These are phyloP conservation scores for Pseudocercospora pini-densiflorae DNA, from an alignment of 2,329 filamentous ascomycete genomes.

Conservation along the genomic window DNA sequence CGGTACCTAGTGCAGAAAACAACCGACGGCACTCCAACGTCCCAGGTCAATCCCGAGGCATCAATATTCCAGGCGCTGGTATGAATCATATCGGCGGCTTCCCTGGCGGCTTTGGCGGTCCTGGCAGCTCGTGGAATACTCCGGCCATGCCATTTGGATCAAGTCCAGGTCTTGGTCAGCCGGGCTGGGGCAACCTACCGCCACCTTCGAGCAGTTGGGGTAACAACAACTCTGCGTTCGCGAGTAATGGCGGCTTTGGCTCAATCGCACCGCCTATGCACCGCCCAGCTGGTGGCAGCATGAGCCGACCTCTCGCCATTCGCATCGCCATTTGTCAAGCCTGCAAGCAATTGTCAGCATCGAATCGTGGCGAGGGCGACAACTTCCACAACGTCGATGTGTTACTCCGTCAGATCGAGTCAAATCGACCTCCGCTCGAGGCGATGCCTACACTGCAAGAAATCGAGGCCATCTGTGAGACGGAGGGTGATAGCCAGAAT, in stretches of 20 bases:
- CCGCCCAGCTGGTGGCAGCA: constrained; percentile 31
- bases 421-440: constrained; percentile 64
- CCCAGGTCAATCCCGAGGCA: constrained; percentile 33
- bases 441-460: constrained; percentile 65
- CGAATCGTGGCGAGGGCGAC: constrained; percentile 50
- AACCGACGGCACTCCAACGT: constrained; percentile 45
- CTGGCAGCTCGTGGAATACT: constrained; percentile 49
- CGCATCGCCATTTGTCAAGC: constrained; percentile 77
- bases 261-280: constrained; percentile 47
- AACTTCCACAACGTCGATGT: constrained; percentile 72
- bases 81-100: constrained; percentile 37
- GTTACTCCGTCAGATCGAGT: constrained; percentile 67
- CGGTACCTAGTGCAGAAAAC: constrained; percentile 56
- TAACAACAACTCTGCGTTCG: constrained; percentile 53
- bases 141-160: constrained; percentile 47
- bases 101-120: constrained; percentile 32
- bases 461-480: constrained; percentile 84
- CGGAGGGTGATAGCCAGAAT: constrained; percentile 82
- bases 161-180: constrained; percentile 40
- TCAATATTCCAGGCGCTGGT: constrained; percentile 36
- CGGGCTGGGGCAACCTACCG: constrained; percentile 46
- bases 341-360: constrained; percentile 66
- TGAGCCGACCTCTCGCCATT: constrained; percentile 65
- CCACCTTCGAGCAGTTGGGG: constrained; percentile 36
- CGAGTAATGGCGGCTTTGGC: constrained; percentile 46